phyloP scores from a whole-genome alignment of 2,329 filamentous ascomycete species.

The Sclerotinia glacialis region DNA sequence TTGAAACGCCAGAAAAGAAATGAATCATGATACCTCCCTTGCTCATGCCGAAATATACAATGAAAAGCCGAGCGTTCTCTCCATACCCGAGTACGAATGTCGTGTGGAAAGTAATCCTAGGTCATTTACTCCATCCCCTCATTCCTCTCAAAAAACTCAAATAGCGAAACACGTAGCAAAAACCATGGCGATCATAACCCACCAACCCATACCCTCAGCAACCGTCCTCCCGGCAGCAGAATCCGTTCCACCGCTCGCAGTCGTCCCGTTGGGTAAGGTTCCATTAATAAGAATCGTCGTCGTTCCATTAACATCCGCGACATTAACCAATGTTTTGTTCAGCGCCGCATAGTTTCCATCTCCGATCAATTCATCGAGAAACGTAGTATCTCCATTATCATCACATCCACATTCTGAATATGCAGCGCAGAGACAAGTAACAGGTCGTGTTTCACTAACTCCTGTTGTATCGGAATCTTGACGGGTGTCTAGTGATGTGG shows the following conservation, averaged over 20 bases:
- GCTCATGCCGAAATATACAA: neutral
- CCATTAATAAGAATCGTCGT: constrained; percentile 69
- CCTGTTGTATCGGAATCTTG: constrained; percentile 29
- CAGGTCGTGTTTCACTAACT: constrained; percentile 57
- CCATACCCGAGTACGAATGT: too few relatives aligned
- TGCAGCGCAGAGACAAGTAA: constrained; percentile 59
- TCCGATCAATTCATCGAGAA: constrained; percentile 61
- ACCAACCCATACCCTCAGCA: constrained; percentile 32
- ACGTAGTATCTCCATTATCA: constrained; percentile 58
- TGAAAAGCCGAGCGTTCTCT: neutral
- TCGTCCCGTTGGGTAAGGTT: constrained; percentile 68
- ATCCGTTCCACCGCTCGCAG: constrained; percentile 47
- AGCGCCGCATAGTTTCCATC: constrained; percentile 58
- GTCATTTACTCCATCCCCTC: neutral
- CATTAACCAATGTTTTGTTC: constrained; percentile 60
- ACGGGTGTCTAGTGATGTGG: constrained; percentile 42
- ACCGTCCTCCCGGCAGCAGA: constrained; percentile 33
- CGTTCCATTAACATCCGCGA: constrained; percentile 62
- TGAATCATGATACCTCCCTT: neutral
- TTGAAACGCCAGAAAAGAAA: neutral
- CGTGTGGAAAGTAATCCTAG: neutral
- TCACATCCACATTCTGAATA: constrained; percentile 65
- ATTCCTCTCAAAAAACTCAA: neutral
- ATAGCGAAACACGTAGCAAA: constrained; percentile 16
- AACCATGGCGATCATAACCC: constrained; percentile 37